phyloP scores from a whole-genome alignment of 768 basidiomycete species.

The Brasilioporus rufonigricans region DNA sequence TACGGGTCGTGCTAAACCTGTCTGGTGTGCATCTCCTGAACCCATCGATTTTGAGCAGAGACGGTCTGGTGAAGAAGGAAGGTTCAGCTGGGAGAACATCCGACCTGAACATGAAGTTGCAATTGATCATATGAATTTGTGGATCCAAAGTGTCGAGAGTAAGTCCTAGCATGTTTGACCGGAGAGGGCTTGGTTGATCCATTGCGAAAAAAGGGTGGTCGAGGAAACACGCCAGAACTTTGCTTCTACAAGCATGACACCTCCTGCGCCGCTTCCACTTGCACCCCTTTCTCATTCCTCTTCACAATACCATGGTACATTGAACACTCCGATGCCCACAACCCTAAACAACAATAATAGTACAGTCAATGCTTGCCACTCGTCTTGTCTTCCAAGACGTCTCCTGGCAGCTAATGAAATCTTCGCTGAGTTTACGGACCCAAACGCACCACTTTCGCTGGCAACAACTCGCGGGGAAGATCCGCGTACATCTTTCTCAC shows the following conservation, averaged over 20 bases:
- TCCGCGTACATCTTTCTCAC: constrained; percentile 22
- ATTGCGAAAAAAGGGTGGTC: constrained; percentile 58
- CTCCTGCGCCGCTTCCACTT: constrained; percentile 63
- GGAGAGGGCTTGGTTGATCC: background rate
- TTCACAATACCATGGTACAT: constrained; percentile 34
- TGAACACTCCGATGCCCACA: constrained; percentile 32
- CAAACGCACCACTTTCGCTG: constrained; percentile 22
- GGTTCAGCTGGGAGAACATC: constrained; percentile 36
- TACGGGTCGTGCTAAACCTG: constrained; percentile 32
- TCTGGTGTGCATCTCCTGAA: constrained; percentile 32
- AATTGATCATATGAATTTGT: constrained; percentile 69
- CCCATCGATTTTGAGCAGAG: constrained; percentile 33
- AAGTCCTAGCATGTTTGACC: constrained; percentile 30
- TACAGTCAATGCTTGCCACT: constrained; percentile 11
- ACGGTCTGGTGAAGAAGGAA: constrained; percentile 31
- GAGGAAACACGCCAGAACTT: constrained; percentile 80
- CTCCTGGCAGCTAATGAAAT: constrained; percentile 69
- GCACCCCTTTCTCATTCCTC: too few species aligned
- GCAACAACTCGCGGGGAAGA: constrained; percentile 11
- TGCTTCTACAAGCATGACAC: constrained; percentile 46
- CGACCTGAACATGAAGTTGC: constrained; percentile 31
- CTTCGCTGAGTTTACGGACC: constrained; percentile 41
- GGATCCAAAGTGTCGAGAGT: constrained; percentile 86
- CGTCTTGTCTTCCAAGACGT: constrained; percentile 56
- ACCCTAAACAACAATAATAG: constrained; percentile 6